phyloP scores from a whole-genome alignment of 169 alveolate genomes.

The Cryptosporidium xiaoi region DNA sequence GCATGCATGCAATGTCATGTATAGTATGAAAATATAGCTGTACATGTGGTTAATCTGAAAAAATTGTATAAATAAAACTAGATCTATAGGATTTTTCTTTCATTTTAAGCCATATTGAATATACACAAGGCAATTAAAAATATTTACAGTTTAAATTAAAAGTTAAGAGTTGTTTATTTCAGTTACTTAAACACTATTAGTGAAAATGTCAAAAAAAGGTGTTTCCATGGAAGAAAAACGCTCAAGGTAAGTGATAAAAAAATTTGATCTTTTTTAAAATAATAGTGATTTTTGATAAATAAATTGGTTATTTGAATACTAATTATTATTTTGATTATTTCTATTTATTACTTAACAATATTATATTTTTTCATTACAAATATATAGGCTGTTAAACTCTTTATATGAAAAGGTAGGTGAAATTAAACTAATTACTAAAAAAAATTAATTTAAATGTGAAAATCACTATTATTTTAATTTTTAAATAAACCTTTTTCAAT shows the following conservation, averaged over 20 bases:
- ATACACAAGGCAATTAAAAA: too few relatives aligned
- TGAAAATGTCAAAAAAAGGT: slow-evolving; percentile 67
- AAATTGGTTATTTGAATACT: background rate
- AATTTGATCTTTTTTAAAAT: background rate
- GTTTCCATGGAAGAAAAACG: slow-evolving; percentile 75
- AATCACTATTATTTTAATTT: background rate
- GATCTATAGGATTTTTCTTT: too few relatives aligned
- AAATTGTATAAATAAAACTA: too few relatives aligned
- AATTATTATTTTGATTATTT: background rate
- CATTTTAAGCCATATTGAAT: too few relatives aligned
- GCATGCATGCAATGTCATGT: slow-evolving; percentile 54
- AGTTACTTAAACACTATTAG: background rate
- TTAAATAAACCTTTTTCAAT: background rate
- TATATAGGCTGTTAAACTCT: slow-evolving; percentile 41
- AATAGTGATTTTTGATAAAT: background rate
- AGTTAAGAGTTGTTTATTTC: slow-evolving; percentile 4
- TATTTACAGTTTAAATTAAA: background rate
- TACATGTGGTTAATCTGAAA: too few relatives aligned
- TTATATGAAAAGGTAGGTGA: slow-evolving; percentile 66
- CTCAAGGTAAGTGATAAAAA: slow-evolving; percentile 38
- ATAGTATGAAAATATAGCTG: too few relatives aligned
- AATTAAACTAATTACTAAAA: background rate
- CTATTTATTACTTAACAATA: too few relatives aligned
- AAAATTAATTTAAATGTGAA: background rate
- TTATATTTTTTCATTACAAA: background rate